phyloP scores from a whole-genome alignment of 2,329 filamentous ascomycete genomes.

The Diaporthe vaccinii region DNA sequence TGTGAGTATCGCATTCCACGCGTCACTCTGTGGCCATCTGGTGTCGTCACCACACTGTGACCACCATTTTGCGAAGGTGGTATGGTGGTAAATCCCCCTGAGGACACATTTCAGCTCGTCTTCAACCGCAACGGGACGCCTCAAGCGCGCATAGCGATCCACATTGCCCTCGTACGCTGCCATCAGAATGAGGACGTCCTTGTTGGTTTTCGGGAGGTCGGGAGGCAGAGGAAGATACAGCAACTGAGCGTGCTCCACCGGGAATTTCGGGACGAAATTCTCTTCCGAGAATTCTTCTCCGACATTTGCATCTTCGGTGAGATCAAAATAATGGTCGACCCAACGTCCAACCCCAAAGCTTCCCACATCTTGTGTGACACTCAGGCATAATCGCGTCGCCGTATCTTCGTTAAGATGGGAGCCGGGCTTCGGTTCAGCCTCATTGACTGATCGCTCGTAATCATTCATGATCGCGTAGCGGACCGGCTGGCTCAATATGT shows the following conservation, averaged over 20 bases:
- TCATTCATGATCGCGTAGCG: conserved; percentile 16
- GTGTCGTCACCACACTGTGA: background rate
- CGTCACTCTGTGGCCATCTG: background rate
- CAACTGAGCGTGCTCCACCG: background rate
- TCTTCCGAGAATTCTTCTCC: background rate
- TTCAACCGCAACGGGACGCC: background rate
- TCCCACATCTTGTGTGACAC: background rate
- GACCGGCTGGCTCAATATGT: background rate
- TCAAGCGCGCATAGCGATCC: conserved; percentile 6
- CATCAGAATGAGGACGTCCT: conserved; percentile 15
- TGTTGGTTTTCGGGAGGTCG: background rate
- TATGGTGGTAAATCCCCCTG: background rate
- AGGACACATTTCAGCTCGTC: background rate
- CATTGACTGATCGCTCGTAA: background rate
- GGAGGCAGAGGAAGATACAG: background rate
- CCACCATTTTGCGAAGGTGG: conserved; percentile 6
- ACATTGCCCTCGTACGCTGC: conserved; percentile 21
- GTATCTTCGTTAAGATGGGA: conserved; percentile 2
- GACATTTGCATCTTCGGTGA: conserved; percentile 9
- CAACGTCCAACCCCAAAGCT: background rate
- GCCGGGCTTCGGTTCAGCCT: background rate
- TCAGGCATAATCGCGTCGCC: background rate
- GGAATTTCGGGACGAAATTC: background rate
- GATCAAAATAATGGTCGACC: background rate
- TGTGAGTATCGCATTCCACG: background rate